Conservation (phyloP, 148 eudicot species). For the Chenopodium album region DNA sequence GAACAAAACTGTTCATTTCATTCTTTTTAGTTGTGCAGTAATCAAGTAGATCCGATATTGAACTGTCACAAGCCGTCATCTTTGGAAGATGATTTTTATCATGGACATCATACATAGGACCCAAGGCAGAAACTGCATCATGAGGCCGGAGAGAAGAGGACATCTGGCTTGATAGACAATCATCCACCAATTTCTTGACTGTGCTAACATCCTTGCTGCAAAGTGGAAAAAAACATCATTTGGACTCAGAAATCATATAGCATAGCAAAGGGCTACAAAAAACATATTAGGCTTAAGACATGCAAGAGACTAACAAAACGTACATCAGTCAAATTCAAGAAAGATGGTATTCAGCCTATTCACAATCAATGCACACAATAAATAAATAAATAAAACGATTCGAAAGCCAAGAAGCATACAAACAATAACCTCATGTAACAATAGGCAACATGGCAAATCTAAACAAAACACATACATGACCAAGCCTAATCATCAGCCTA, state of each 20-base stretch:
- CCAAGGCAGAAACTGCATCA: slow-evolving; percentile 97
- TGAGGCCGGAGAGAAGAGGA: slow-evolving; percentile 88
- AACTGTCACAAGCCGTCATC: slow-evolving; percentile 67
- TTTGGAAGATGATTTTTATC: slow-evolving; percentile 78
- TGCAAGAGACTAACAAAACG: not conserved
- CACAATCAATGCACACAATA: not conserved
- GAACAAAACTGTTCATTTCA: slow-evolving; percentile 86
- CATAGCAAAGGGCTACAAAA: not conserved
- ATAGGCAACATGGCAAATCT: not conserved
- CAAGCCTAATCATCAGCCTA: not conserved
- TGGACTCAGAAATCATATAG: not conserved
- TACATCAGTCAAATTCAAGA: not conserved
- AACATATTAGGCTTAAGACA: not conserved
- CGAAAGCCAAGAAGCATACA: not conserved
- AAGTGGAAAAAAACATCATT: not conserved
- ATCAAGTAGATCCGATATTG: slow-evolving; percentile 64
- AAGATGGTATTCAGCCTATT: not conserved
- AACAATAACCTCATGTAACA: not conserved
- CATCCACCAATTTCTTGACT: slow-evolving; percentile 77
- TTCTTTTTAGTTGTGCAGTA: slow-evolving; percentile 67
- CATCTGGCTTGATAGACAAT: slow-evolving; percentile 55
- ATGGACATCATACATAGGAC: slow-evolving; percentile 91
- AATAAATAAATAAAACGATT: not conserved
- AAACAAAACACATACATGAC: not conserved
- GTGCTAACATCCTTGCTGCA: slow-evolving; percentile 86